phyloP scores from a whole-genome alignment of 768 basidiomycete genomes.

The Calocybe indica region DNA sequence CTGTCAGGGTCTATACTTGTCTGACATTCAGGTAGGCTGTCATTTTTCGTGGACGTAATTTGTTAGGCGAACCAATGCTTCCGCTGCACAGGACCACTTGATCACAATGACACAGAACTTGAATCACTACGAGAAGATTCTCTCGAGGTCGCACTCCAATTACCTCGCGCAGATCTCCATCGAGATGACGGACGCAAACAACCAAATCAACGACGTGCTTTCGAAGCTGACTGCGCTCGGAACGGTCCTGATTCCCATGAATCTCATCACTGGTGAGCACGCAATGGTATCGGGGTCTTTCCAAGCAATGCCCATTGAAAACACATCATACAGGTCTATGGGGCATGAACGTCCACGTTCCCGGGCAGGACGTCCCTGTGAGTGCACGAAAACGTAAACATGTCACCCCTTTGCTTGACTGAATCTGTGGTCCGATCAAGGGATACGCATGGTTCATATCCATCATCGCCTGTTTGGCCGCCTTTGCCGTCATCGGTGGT shows the following conservation, averaged over 20 bases:
- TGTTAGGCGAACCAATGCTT: background rate
- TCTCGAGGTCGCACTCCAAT: conserved; percentile 97
- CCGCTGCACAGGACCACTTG: conserved; percentile 67
- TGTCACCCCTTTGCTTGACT: conserved; percentile 17
- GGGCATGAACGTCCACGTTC: conserved; percentile 99
- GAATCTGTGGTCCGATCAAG: no score
- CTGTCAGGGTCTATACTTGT: conserved; percentile 82
- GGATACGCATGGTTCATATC: conserved; percentile 79
- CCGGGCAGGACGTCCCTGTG: conserved; percentile 64
- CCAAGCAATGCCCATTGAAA: background rate
- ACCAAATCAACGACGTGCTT: conserved; percentile 98
- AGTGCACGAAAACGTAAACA: conserved; percentile 11
- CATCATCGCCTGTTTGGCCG: conserved; percentile 75
- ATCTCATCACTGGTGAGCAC: conserved; percentile 79
- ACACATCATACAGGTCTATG: conserved; percentile 55
- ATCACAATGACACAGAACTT: conserved; percentile 99
- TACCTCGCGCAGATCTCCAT: conserved; percentile 99
- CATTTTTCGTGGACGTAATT: background rate
- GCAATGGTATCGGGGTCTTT: background rate
- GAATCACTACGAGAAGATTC: conserved; percentile 99
- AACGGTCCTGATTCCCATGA: conserved; percentile 97
- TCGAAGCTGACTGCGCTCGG: conserved; percentile 96
- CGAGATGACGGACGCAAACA: conserved; percentile 99
- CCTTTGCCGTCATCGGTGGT: conserved; percentile 78
- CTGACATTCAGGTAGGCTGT: conserved; percentile 74